Evolutionary conservation across 2,329 filamentous ascomycete genomes (phyloP).

Genomic region (Triangularia verruculosa): DNA sequence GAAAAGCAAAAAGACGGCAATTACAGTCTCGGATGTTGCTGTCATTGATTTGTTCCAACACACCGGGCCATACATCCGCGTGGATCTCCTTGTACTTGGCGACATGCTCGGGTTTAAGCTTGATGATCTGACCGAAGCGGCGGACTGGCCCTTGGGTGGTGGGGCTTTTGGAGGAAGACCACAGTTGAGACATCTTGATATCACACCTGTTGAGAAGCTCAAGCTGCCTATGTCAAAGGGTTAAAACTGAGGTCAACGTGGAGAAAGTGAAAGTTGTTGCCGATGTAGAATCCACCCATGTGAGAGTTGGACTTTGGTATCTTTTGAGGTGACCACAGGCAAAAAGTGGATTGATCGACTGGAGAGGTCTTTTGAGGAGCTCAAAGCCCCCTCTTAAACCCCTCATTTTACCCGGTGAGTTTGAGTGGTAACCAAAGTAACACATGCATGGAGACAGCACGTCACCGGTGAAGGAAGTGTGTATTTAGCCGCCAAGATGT

Average conservation of each 20-base stretch:
- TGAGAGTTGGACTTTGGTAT: background rate
- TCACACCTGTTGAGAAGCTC: too few species aligned
- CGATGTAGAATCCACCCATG: background rate
- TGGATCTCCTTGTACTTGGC: constrained; percentile 72
- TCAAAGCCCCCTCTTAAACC: background rate
- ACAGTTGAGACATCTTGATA: constrained; percentile 5
- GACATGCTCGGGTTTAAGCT: constrained; percentile 64
- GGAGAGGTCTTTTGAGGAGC: background rate
- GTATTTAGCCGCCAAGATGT: background rate
- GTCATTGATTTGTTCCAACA: constrained; percentile 70
- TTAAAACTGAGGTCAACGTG: too few species aligned
- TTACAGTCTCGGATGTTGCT: constrained; percentile 72
- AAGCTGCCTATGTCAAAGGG: too few species aligned
- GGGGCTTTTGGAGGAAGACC: constrained; percentile 2
- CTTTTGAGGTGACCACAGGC: background rate
- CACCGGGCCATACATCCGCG: constrained; percentile 72
- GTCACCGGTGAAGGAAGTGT: background rate
- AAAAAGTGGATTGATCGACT: background rate
- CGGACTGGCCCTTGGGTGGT: constrained; percentile 36
- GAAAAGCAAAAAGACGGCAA: constrained; percentile 21
- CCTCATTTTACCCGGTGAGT: background rate
- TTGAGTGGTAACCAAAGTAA: background rate
- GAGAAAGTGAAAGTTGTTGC: too few species aligned
- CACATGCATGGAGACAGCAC: background rate
- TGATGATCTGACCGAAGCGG: constrained; percentile 69